Evolutionary conservation across 2,329 filamentous ascomycete species (phyloP).

Genomic region (Alternaria dauci): DNA sequence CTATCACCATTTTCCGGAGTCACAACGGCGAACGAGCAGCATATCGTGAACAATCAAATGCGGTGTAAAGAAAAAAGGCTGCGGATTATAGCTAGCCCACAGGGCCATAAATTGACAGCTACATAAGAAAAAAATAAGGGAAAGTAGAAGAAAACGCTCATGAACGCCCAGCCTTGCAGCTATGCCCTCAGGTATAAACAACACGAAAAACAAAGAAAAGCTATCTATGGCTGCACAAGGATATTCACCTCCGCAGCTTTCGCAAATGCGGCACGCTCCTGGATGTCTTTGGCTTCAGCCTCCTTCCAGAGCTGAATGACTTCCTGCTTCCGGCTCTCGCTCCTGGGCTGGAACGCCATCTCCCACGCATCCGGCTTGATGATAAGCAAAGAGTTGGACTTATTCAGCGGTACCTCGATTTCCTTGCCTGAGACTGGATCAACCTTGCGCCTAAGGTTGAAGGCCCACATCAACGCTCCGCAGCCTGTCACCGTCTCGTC

Average conservation of each 20-base stretch:
- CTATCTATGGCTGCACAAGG: slow-evolving; percentile 8
- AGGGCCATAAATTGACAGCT: background rate
- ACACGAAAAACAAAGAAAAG: background rate
- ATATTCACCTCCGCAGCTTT: slow-evolving; percentile 32
- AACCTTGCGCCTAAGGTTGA: slow-evolving; percentile 60
- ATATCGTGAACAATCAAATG: background rate
- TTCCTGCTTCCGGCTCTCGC: slow-evolving; percentile 48
- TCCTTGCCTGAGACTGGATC: slow-evolving; percentile 53
- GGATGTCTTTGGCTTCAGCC: slow-evolving; percentile 49
- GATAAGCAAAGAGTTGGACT: slow-evolving; percentile 65
- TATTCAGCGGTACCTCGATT: slow-evolving; percentile 57
- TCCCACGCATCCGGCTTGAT: slow-evolving; percentile 65
- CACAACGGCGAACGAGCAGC: background rate
- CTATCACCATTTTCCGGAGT: background rate
- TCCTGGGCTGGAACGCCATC: slow-evolving; percentile 64
- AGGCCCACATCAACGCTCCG: slow-evolving; percentile 59
- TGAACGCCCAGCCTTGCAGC: slow-evolving; percentile 10
- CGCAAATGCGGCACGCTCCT: slow-evolving; percentile 49
- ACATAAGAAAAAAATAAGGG: background rate
- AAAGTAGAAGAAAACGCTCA: background rate
- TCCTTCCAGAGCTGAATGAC: slow-evolving; percentile 45
- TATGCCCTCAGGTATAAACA: slow-evolving; percentile 5
- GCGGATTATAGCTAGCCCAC: background rate
- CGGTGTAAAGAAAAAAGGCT: background rate
- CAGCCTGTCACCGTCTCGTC: slow-evolving; percentile 62